Evolutionary conservation across 805 yeast species (phyloP), one percentile per base, ranked within the genome.

Genomic region (Candida insectalens): DNA sequence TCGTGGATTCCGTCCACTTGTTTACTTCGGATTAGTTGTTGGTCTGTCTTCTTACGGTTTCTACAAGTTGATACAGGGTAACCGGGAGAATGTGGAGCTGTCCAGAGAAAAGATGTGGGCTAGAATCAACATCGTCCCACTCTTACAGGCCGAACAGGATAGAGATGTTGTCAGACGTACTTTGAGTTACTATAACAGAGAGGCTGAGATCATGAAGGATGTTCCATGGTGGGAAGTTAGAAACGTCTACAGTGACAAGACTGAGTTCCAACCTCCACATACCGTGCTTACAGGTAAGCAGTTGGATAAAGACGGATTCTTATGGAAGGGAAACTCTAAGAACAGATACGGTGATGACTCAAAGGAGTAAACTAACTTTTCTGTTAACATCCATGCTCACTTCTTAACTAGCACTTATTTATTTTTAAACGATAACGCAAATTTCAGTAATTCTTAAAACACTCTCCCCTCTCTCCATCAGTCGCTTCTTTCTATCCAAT

Each of bases 131-230:
- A 55, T 83, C 30, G 67, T 74, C 47, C 94, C 95, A 2, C 62
- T 81, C 43, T 67, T 83, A 35, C 70, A 76, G 46, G 94, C 94
- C 27, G 95, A 84, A 59, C 76, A 74, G 46, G 95, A 83, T 56
- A 69, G 95, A 53, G 82, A 80, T 47, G 54, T 68, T 27, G 83
- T 82, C 27, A 73, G 94, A 62, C 69, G 94, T 50, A 69, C 71
- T 40, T 63, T 62, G 44, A 71, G 83, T 36, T 74, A 79, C 50
- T 63, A 72, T 55, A 71, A 69, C 48, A 69, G 84, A 60, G 94
- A 83, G 62, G 74, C 70, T 39, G 74, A 70, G 51, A 64, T 76
- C 45, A 74, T 76, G 81, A 62, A 67, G 54, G 69, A 69, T 35
- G 75, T 72, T 29, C 69, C 70, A 28, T 77, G 74, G 55, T 75